Base-by-base conservation (phyloP, 805 yeast genomes). In the Metschnikowia chrysomelidarum region DNA sequence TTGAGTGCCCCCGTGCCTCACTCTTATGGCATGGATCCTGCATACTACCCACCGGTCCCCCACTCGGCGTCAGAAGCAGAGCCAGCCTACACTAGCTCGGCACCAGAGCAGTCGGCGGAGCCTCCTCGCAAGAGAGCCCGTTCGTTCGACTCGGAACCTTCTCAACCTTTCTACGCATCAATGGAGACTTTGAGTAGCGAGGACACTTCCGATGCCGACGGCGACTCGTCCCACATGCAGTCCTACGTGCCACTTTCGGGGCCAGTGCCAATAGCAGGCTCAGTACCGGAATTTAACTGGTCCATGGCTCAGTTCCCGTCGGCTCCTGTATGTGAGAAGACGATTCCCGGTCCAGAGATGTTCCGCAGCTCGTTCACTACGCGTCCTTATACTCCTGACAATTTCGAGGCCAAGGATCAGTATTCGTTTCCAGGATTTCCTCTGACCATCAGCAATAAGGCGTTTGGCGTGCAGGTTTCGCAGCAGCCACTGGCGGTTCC, bases 391-490 rank as follows among this genome's bases (percentile, higher is more conserved):
- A 12, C 24, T 19, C 15, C 32, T n/a, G n/a, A n/a, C n/a, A n/a
- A n/a, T n/a, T n/a, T n/a, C n/a, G n/a, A n/a, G n/a, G n/a, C n/a
- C n/a, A n/a, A 37, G 26, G 40, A 37, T 29, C 36, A 22, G n/a
- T 37, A 14, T 16, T 32, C 31, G 13, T 16, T 36, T 6, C 28
- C 30, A n/a, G 19, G 17, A 6, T 17, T 30, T 3, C 10, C 26
- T 3, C 30, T 23, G n/a, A 7, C 33, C 9, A 10, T 37, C 8
- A 37, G 28, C 24, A 37, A 37, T 15, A 9, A 30, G 14, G 40
- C 40, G 2, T 37, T 32, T 24, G 40, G 40, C 12, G 19, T 32
- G 4, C 40, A 37, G 22, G 33, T 37, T 15, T 24, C 40, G 3
- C 40, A 37, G 15, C 33, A 27, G 16, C 12, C 40, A 13, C 32